Percentiles rank a stretch among this genome's conserved stretches.
phyloP scores from a whole-genome alignment of 768 basidiomycete species.

The Pisolithus microcarpus region DNA sequence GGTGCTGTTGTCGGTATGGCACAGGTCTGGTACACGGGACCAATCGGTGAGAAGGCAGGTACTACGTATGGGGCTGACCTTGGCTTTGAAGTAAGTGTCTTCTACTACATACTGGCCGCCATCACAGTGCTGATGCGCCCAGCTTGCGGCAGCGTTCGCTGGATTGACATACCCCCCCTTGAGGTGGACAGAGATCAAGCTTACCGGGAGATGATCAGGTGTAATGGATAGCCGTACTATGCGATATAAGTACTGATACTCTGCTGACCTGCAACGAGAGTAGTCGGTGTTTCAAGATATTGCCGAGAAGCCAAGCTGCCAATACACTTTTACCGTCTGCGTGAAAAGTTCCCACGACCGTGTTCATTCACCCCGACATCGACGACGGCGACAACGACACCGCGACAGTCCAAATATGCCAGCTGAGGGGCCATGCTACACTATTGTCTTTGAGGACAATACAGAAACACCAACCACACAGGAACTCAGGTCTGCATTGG shows the following conservation, averaged over 20 bases:
- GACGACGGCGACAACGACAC: conserved; percentile 7
- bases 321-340: too few species aligned
- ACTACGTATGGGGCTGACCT: conserved; percentile 38
- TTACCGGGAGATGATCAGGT: neutral
- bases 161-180: neutral
- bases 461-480: conserved; percentile 71
- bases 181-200: neutral
- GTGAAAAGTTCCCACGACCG: neutral
- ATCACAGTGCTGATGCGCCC: neutral
- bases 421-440: conserved; percentile 69
- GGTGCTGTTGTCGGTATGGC: conserved; percentile 51
- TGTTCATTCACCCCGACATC: neutral
- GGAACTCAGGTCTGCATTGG: conserved; percentile 74
- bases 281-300: too few species aligned
- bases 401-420: conserved; percentile 16
- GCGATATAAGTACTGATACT: too few species aligned
- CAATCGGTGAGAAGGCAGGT: conserved; percentile 37
- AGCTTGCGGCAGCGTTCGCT: neutral
- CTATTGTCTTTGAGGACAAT: conserved; percentile 66
- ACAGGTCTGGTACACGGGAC: conserved; percentile 47
- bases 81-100: conserved; percentile 41
- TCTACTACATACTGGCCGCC: neutral
- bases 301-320: too few species aligned
- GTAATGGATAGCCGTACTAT: too few species aligned
- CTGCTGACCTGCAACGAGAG: too few species aligned